These are phyloP conservation scores for Plasmodium gaboni DNA, from an alignment of 169 alveolate species.

Conservation along the genomic window DNA sequence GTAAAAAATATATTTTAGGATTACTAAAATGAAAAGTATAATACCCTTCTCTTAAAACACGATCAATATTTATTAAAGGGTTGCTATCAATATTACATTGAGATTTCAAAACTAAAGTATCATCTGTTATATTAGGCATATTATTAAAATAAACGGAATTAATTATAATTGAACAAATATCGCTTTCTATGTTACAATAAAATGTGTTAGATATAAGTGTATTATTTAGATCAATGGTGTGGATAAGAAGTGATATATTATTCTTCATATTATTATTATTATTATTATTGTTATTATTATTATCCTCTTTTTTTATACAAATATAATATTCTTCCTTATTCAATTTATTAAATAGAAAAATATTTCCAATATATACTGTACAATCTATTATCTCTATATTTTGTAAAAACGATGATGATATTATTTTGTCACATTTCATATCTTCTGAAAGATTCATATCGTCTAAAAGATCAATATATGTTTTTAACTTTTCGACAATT, in stretches of 20 bases:
- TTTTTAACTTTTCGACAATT: slow-evolving; percentile 10
- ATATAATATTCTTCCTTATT: slow-evolving; percentile 37
- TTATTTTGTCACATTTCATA: slow-evolving; percentile 36
- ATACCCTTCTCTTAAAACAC: slow-evolving; percentile 16
- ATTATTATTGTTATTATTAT: slow-evolving; percentile 5
- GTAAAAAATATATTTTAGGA: slow-evolving; percentile 15
- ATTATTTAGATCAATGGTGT: slow-evolving; percentile 19
- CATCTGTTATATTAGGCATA: slow-evolving; percentile 15
- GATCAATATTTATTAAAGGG: slow-evolving; percentile 26
- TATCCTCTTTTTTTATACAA: slow-evolving; percentile 25
- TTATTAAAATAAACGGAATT: slow-evolving; percentile 19
- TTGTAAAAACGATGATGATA: slow-evolving; percentile 24
- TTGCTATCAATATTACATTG: slow-evolving; percentile 4
- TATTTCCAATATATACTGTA: slow-evolving; percentile 28
- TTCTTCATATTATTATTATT: slow-evolving; percentile 10
- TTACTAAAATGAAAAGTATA: slow-evolving; percentile 35
- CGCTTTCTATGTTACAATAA: slow-evolving; percentile 35
- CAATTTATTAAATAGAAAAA: slow-evolving; percentile 12
- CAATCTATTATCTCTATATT: slow-evolving; percentile 21
- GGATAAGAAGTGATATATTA: slow-evolving; percentile 20
- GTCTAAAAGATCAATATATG: slow-evolving; percentile 27
- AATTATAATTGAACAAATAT: slow-evolving; percentile 20
- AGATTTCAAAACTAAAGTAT: slow-evolving; percentile 44
- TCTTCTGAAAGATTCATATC: slow-evolving; percentile 33
- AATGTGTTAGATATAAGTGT: slow-evolving; percentile 21